Conservation (phyloP, 257 asterid species). For the Paulownia fortunei region DNA sequence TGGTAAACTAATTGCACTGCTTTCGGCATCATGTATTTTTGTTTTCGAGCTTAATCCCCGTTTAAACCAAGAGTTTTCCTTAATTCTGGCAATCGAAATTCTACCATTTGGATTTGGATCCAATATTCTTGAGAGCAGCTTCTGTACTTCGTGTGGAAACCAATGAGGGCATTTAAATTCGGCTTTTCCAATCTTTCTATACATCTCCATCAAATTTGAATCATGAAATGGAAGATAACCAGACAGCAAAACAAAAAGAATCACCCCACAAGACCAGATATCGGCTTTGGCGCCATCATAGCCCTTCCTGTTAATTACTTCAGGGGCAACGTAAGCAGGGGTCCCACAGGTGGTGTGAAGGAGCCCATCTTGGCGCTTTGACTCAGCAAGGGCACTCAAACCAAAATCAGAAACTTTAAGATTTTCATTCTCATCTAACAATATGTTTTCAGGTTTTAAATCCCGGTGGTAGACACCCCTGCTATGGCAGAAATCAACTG, state of each 20-base stretch:
- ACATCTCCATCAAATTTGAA: constrained; percentile 85
- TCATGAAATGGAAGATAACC: constrained; percentile 89
- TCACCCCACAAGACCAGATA: constrained; percentile 93
- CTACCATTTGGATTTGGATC: constrained; percentile 78
- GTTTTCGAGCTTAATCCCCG: constrained; percentile 47
- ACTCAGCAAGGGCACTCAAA: constrained; percentile 76
- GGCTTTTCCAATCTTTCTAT: constrained; percentile 77
- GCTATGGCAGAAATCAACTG: too few species aligned
- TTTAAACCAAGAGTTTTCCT: constrained; percentile 67
- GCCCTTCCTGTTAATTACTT: constrained; percentile 79
- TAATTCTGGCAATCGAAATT: constrained; percentile 63
- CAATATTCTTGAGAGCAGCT: constrained; percentile 60
- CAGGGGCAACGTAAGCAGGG: constrained; percentile 96
- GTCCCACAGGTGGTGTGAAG: constrained; percentile 93
- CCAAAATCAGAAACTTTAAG: constrained; percentile 88
- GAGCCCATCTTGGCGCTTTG: constrained; percentile 82
- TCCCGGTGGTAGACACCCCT: constrained; percentile 91
- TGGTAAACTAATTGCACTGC: constrained; percentile 38
- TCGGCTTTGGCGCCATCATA: constrained; percentile 89
- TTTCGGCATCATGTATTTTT: constrained; percentile 36
- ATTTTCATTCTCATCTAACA: constrained; percentile 81
- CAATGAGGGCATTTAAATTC: constrained; percentile 76
- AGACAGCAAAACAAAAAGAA: constrained; percentile 69
- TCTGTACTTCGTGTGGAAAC: constrained; percentile 67
- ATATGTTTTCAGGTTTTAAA: constrained; percentile 79